Percentiles rank a stretch among this genome's conserved stretches.
phyloP scores from a whole-genome alignment of 2,329 filamentous ascomycete genomes.

The Chrysoporthe puriensis region DNA sequence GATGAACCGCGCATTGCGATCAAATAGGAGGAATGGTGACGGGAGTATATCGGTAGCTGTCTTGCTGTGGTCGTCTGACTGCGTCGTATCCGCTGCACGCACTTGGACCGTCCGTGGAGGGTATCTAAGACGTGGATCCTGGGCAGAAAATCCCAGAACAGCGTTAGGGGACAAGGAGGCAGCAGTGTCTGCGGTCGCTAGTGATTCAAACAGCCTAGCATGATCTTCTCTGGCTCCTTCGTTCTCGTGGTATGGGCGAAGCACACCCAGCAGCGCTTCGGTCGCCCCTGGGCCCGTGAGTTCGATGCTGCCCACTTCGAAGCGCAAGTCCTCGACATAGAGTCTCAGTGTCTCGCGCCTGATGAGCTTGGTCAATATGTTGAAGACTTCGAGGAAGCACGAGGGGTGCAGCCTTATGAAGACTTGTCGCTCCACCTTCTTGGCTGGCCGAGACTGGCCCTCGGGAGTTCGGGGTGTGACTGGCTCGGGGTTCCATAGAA shows the following conservation, averaged over 20 bases:
- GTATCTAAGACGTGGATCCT: constrained; percentile 80
- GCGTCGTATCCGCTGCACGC: neutral
- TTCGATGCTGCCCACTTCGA: constrained; percentile 66
- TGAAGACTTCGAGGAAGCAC: constrained; percentile 72
- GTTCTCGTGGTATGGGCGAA: constrained; percentile 56
- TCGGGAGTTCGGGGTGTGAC: constrained; percentile 29
- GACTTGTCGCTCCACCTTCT: constrained; percentile 46
- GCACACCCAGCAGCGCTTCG: constrained; percentile 72
- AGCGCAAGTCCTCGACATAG: constrained; percentile 69
- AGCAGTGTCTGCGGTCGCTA: constrained; percentile 67
- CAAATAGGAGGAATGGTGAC: constrained; percentile 62
- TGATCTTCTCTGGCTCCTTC: constrained; percentile 44
- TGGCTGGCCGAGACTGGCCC: constrained; percentile 21
- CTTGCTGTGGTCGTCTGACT: constrained; percentile 49
- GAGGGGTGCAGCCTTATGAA: constrained; percentile 83
- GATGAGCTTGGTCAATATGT: constrained; percentile 59
- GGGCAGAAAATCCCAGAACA: constrained; percentile 71
- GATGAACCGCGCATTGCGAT: constrained; percentile 65
- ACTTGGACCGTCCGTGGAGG: constrained; percentile 65
- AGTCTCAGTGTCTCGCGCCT: constrained; percentile 65
- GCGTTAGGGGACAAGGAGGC: constrained; percentile 70
- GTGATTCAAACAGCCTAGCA: constrained; percentile 52
- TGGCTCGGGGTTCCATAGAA: constrained; percentile 71
- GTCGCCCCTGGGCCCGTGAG: constrained; percentile 72
- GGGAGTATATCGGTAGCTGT: constrained; percentile 37